phyloP scores from a whole-genome alignment of 768 basidiomycete species.

The Rhodotorula sphaerocarpa region DNA sequence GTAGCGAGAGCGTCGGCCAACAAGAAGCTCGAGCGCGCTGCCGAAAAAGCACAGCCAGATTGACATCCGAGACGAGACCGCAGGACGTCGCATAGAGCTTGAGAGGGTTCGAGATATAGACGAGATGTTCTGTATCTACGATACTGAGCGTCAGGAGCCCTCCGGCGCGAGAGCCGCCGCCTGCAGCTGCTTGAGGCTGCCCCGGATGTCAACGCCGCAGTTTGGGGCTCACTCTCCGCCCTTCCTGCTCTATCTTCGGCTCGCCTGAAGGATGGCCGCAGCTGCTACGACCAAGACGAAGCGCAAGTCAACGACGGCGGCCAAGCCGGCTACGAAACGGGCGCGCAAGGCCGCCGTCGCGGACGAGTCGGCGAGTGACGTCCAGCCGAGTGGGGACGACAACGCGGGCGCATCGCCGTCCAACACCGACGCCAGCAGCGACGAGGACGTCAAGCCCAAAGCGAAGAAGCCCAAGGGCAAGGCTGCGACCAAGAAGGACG shows the following conservation, averaged over 20 bases:
- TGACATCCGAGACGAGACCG: not conserved
- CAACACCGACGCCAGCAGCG: not conserved
- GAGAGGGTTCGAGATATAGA: no score
- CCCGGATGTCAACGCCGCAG: conserved; percentile 1
- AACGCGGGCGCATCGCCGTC: not conserved
- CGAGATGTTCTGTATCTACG: no score
- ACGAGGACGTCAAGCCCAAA: not conserved
- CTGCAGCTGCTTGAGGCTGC: no score
- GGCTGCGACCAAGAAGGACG: not conserved
- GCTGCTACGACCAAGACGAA: not conserved
- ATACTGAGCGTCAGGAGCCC: no score
- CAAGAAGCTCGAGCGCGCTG: no score
- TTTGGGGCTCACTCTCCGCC: no score
- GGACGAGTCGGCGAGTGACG: not conserved
- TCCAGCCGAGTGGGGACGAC: not conserved
- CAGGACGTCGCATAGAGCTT: no score
- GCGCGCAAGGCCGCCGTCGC: not conserved
- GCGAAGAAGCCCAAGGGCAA: conserved; percentile 14
- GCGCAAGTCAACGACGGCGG: not conserved
- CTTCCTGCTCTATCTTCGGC: no score
- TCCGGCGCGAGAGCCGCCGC: no score
- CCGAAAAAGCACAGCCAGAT: no score
- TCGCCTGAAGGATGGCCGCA: not conserved
- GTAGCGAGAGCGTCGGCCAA: no score
- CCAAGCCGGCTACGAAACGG: not conserved